phyloP scores from a whole-genome alignment of 2,329 filamentous ascomycete species.

The Aspergillus terreus region DNA sequence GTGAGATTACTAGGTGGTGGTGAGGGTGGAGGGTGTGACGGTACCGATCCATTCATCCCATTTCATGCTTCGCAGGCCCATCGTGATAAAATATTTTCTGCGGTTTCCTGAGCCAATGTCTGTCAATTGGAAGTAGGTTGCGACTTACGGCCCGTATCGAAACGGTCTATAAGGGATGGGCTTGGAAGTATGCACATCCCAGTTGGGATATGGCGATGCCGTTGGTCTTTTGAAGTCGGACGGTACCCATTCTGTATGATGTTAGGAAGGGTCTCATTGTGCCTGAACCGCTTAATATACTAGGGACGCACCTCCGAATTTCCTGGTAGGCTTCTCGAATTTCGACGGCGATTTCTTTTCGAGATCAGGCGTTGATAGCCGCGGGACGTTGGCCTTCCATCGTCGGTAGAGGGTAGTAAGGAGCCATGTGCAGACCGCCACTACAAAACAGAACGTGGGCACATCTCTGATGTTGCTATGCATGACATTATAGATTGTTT shows the following conservation, averaged over 20 bases:
- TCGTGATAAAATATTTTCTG: slow-evolving; percentile 67
- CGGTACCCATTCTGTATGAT: slow-evolving; percentile 51
- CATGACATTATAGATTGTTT: not conserved
- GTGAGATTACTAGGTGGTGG: not conserved
- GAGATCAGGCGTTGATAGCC: slow-evolving; percentile 38
- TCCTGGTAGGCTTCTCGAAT: slow-evolving; percentile 35
- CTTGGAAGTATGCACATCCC: slow-evolving; percentile 65
- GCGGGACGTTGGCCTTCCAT: slow-evolving; percentile 4
- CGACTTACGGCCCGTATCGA: slow-evolving; percentile 61
- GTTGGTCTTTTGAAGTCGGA: slow-evolving; percentile 57
- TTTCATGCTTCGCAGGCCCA: slow-evolving; percentile 69
- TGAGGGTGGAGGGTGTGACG: slow-evolving; percentile 1
- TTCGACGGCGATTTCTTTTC: slow-evolving; percentile 40
- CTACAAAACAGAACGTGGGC: not conserved
- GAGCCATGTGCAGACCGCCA: not conserved
- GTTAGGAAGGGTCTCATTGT: not conserved
- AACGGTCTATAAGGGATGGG: slow-evolving; percentile 77
- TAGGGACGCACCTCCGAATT: slow-evolving; percentile 44
- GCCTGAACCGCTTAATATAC: not conserved
- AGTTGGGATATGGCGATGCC: slow-evolving; percentile 61
- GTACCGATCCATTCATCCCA: slow-evolving; percentile 69
- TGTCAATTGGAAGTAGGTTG: not conserved
- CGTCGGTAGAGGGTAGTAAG: not conserved
- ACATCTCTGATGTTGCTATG: not conserved
- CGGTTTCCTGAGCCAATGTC: not conserved